Evolutionary conservation across 257 asterid genomes (phyloP).

Genomic region (Solanum boliviense): DNA sequence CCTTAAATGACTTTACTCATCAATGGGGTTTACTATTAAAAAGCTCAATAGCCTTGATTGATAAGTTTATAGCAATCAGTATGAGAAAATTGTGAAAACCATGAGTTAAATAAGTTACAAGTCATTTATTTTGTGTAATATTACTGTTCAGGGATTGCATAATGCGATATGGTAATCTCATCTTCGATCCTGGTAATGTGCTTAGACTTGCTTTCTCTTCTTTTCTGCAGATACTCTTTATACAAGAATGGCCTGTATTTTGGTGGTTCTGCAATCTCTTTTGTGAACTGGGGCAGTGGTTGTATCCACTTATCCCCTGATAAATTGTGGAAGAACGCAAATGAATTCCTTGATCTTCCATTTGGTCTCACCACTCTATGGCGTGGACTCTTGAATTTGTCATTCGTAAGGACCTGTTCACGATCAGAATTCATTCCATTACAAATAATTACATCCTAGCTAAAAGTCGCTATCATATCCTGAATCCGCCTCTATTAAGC

Average conservation of each 20-base stretch:
- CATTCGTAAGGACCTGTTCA: conserved; percentile 28
- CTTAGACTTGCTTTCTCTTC: conserved; percentile 35
- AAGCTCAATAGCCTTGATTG: neutral
- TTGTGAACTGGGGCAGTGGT: conserved; percentile 33
- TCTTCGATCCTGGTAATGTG: conserved; percentile 20
- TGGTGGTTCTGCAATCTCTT: conserved; percentile 23
- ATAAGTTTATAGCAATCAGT: neutral
- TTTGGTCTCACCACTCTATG: conserved; percentile 35
- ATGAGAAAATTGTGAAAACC: neutral
- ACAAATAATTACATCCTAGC: neutral
- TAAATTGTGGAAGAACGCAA: conserved; percentile 33
- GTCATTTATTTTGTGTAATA: neutral
- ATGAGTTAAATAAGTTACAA: neutral
- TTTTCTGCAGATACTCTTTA: conserved; percentile 27
- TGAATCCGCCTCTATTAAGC: neutral
- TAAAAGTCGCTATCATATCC: neutral
- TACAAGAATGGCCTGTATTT: conserved; percentile 33
- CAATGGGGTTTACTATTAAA: neutral
- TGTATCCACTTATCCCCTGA: conserved; percentile 43
- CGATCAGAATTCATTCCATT: neutral
- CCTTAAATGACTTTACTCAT: neutral
- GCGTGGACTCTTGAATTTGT: conserved; percentile 40
- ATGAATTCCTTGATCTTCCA: conserved; percentile 27
- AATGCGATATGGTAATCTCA: neutral
- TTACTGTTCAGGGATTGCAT: neutral